phyloP scores from a whole-genome alignment of 768 basidiomycete species.

The Lyophyllum semitale region DNA sequence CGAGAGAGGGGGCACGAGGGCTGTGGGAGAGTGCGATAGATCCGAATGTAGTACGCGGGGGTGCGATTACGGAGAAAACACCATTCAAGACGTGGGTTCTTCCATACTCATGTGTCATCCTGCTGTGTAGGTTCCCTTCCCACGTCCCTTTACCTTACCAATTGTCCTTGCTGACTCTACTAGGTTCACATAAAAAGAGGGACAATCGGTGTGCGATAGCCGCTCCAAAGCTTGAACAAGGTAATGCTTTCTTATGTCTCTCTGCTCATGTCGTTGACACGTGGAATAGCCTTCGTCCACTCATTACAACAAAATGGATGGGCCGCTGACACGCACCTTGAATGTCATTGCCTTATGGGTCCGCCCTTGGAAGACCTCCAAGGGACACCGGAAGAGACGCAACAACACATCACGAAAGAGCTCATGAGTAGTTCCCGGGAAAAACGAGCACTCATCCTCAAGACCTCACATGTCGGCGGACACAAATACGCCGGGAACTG shows the following conservation, averaged over 20 bases:
- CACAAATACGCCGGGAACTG: slow-evolving; percentile 93
- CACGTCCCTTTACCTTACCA: slow-evolving; percentile 8
- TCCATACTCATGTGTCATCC: slow-evolving; percentile 87
- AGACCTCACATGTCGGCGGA: slow-evolving; percentile 89
- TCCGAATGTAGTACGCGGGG: slow-evolving; percentile 54
- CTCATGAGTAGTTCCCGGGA: slow-evolving; percentile 53
- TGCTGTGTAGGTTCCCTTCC: slow-evolving; percentile 70
- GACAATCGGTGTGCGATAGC: slow-evolving; percentile 92
- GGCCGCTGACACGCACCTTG: slow-evolving; percentile 75
- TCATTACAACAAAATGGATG: slow-evolving; percentile 69
- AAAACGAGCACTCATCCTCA: slow-evolving; percentile 80
- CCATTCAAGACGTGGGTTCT: slow-evolving; percentile 72
- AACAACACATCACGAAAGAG: slow-evolving; percentile 53
- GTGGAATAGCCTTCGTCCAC: slow-evolving; percentile 55
- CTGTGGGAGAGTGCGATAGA: slow-evolving; percentile 69
- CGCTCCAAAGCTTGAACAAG: slow-evolving; percentile 79
- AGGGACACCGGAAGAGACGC: slow-evolving; percentile 53
- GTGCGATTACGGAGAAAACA: slow-evolving; percentile 42
- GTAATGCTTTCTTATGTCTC: slow-evolving; percentile 38
- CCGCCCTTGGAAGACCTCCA: slow-evolving; percentile 62
- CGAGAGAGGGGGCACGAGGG: slow-evolving; percentile 63
- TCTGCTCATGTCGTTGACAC: slow-evolving; percentile 6
- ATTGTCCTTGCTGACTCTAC: neutral
- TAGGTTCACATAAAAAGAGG: slow-evolving; percentile 91
- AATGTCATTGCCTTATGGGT: slow-evolving; percentile 53